phyloP scores from a whole-genome alignment of 1,284 basidiomycete genomes.

The Ceratorhiza oryzae-sativae region DNA sequence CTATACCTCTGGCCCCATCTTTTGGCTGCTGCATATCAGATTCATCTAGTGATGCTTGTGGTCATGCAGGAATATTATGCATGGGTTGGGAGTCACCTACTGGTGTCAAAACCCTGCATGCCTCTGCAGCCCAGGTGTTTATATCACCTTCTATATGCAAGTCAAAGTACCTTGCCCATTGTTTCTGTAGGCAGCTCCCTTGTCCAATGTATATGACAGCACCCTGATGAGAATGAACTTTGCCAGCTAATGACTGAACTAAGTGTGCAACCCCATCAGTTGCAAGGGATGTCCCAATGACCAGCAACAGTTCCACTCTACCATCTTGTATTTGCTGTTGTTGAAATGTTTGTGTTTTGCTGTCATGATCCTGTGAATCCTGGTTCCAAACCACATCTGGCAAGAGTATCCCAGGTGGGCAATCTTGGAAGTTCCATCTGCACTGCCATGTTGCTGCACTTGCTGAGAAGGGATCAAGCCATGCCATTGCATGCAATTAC shows the following conservation, averaged over 20 bases:
- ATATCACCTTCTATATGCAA: neutral
- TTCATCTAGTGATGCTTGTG: too few species aligned
- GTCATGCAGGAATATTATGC: too few species aligned
- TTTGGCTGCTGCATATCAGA: too few species aligned
- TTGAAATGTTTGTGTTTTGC: neutral
- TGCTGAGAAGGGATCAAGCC: too few species aligned
- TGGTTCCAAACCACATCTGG: neutral
- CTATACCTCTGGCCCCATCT: too few species aligned
- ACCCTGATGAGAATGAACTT: neutral
- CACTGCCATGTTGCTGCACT: neutral
- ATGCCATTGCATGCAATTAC: too few species aligned
- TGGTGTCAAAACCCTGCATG: neutral
- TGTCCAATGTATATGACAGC: neutral
- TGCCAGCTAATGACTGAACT: neutral
- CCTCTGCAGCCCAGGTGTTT: slow-evolving; percentile 8
- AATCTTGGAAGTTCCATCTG: neutral
- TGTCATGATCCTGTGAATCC: neutral
- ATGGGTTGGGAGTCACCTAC: neutral
- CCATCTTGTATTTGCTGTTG: neutral
- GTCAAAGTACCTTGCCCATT: slow-evolving; percentile 5
- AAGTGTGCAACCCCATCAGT: slow-evolving; percentile 11
- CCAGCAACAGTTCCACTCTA: neutral
- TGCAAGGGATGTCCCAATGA: slow-evolving; percentile 19
- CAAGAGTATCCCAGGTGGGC: neutral
- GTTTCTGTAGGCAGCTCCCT: too few species aligned